Percentiles rank a stretch among this genome's conserved stretches.
These are phyloP conservation scores for Globisporangium lucens DNA, from an alignment of 352 stramenopile species.

Conservation along the genomic window DNA sequence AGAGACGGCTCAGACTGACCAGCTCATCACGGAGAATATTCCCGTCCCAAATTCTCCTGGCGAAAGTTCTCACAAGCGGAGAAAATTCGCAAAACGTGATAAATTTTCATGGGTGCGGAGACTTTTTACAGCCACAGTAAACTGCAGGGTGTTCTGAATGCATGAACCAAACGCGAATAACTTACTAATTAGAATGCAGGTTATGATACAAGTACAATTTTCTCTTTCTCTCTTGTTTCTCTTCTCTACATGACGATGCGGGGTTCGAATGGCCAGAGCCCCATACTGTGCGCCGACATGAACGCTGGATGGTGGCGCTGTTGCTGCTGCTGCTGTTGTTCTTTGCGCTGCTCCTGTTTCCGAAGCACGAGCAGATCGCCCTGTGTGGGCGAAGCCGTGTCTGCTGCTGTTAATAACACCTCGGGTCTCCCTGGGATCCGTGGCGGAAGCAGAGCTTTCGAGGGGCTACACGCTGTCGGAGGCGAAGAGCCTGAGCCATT, in stretches of 20 bases:
- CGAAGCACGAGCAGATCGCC: constrained; percentile 11
- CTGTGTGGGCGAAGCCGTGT: background rate
- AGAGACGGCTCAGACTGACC: too few species aligned
- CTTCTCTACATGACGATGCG: constrained; percentile 6
- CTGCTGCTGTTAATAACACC: background rate
- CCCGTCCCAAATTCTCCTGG: too few species aligned
- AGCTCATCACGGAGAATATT: too few species aligned
- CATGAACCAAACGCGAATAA: background rate
- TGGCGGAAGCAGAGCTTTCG: constrained; percentile 11
- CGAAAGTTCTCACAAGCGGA: too few species aligned
- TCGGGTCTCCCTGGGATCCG: constrained; percentile 14
- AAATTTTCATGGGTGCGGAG: too few species aligned
- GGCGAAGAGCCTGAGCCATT: background rate
- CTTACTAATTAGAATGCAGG: constrained; percentile 1
- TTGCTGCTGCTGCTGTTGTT: background rate
- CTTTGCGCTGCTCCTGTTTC: constrained; percentile 3
- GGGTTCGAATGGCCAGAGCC: constrained; percentile 12
- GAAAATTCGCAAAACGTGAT: too few species aligned
- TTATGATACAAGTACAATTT: background rate
- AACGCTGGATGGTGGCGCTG: background rate
- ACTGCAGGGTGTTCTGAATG: too few species aligned
- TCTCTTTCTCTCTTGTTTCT: background rate
- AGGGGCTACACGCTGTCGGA: background rate
- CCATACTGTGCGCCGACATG: background rate
- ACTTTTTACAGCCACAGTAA: too few species aligned